These are phyloP conservation scores for Penicillium paneum DNA, from an alignment of 2,329 filamentous ascomycete species.

Conservation along the genomic window DNA sequence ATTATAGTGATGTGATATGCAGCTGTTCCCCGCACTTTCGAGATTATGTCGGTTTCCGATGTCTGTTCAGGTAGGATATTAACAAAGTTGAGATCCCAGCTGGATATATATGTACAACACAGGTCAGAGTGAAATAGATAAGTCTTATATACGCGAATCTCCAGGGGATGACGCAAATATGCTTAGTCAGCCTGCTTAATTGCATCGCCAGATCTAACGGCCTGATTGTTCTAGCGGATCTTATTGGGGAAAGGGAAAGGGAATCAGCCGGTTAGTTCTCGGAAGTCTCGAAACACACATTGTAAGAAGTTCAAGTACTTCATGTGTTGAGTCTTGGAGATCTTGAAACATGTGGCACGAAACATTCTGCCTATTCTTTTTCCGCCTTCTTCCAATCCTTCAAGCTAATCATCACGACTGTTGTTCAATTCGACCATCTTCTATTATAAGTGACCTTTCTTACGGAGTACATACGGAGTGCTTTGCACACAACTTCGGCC, in stretches of 20 bases:
- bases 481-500: not conserved
- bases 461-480: not conserved
- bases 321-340: not conserved
- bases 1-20: not conserved
- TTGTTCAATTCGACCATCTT: not conserved
- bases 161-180: not conserved
- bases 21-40: not conserved
- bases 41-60: not conserved
- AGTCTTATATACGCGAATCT: not conserved
- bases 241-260: slow-evolving; percentile 1
- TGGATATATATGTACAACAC: not conserved
- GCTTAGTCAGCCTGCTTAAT: slow-evolving; percentile 9
- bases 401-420: not conserved
- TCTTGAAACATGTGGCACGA: not conserved
- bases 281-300: not conserved
- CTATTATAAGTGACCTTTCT: not conserved
- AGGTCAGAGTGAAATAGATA: not conserved
- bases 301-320: not conserved
- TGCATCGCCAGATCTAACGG: slow-evolving; percentile 3
- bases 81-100: not conserved
- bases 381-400: not conserved
- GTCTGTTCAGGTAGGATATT: not conserved
- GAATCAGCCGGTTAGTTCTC: not conserved
- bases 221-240: slow-evolving; percentile 7
- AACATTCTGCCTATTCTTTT: not conserved